These are phyloP conservation scores for Penicillium sp. DNA, from an alignment of 2,329 filamentous ascomycete species.

Conservation along the genomic window DNA sequence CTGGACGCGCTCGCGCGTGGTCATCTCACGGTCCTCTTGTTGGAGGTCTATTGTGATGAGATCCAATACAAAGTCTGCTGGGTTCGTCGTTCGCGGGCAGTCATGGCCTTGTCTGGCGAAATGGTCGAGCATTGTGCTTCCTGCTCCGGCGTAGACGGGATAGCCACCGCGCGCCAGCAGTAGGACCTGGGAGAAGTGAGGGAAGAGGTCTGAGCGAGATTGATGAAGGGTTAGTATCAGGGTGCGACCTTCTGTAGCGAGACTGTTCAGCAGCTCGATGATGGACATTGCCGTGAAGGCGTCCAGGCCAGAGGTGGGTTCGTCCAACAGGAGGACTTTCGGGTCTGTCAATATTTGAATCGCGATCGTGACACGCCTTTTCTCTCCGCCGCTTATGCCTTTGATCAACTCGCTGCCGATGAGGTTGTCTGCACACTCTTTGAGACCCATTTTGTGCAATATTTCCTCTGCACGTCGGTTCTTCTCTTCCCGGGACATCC, in stretches of 20 bases:
- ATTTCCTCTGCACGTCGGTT: constrained; percentile 69
- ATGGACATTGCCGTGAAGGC: constrained; percentile 78
- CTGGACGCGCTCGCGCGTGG: constrained; percentile 64
- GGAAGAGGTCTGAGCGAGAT: constrained; percentile 71
- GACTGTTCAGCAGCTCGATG: constrained; percentile 69
- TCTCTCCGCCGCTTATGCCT: constrained; percentile 78
- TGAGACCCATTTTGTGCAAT: constrained; percentile 72
- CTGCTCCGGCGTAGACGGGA: constrained; percentile 67
- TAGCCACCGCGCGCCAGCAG: constrained; percentile 70
- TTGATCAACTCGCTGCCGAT: constrained; percentile 73
- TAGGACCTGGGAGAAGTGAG: constrained; percentile 70
- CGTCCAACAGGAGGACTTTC: constrained; percentile 71
- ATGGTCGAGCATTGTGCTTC: constrained; percentile 65
- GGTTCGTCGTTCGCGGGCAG: constrained; percentile 71
- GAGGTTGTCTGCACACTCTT: constrained; percentile 75
- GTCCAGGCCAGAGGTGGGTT: constrained; percentile 75
- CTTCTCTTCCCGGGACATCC: constrained; percentile 71
- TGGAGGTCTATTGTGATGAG: constrained; percentile 76
- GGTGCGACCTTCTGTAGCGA: constrained; percentile 73
- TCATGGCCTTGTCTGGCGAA: constrained; percentile 62
- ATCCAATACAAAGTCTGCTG: constrained; percentile 76
- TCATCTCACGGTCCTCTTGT: constrained; percentile 61
- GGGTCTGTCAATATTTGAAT: constrained; percentile 77
- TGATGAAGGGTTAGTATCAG: constrained; percentile 78
- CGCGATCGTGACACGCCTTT: constrained; percentile 74